phyloP scores from a whole-genome alignment of 768 basidiomycete species.

The Cystobasidium tubakii region DNA sequence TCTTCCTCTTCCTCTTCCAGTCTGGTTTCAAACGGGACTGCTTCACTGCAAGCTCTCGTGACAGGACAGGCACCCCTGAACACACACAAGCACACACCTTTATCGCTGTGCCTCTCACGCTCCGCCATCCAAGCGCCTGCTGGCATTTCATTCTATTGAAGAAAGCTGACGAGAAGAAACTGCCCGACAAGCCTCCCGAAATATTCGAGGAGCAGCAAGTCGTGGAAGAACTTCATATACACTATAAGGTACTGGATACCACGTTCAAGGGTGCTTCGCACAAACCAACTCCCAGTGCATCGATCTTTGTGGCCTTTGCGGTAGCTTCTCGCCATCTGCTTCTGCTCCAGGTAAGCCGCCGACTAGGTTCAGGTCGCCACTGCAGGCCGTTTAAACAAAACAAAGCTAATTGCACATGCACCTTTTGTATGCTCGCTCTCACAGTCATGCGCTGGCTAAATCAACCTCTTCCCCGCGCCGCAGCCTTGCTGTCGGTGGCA shows the following conservation, averaged over 20 bases:
- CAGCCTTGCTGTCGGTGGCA: constrained; percentile 3
- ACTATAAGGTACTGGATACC: neutral
- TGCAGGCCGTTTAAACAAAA: no score
- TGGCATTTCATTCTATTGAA: neutral
- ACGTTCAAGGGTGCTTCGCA: neutral
- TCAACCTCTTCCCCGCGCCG: neutral
- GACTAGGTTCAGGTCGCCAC: no score
- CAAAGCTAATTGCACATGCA: no score
- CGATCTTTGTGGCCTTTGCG: neutral
- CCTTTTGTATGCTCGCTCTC: neutral
- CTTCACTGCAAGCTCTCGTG: constrained; percentile 30
- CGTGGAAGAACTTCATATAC: neutral
- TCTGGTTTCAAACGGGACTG: constrained; percentile 35
- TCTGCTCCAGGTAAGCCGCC: neutral
- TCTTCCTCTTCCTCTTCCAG: constrained; percentile 10
- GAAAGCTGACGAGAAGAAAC: neutral
- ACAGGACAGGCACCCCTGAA: constrained; percentile 1
- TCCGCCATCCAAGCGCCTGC: neutral
- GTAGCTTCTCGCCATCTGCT: neutral
- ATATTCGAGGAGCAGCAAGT: neutral
- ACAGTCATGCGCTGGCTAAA: neutral
- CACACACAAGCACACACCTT: neutral
- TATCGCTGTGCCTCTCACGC: neutral
- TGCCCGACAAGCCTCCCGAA: constrained; percentile 1
- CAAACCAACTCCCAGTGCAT: constrained; percentile 4